Evolutionary conservation across 164 flowering plant species (phyloP).

Genomic region (Berberis vulgaris): DNA sequence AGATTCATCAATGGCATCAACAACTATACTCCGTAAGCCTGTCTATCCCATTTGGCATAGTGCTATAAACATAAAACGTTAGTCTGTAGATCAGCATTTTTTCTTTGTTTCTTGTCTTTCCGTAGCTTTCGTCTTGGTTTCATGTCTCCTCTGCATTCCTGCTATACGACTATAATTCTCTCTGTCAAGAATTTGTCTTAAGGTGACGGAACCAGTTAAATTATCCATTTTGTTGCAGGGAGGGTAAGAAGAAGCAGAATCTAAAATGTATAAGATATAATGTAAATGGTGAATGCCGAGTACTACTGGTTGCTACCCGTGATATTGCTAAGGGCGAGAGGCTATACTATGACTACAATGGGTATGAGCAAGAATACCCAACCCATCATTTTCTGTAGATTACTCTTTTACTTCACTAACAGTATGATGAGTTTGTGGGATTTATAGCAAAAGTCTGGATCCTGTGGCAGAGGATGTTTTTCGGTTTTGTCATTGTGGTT

Average conservation of each 20-base stretch:
- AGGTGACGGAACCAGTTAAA: neutral
- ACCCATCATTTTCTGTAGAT: slow-evolving; percentile 51
- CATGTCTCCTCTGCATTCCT: neutral
- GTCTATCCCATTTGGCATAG: neutral
- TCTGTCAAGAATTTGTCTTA: neutral
- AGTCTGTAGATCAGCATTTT: neutral
- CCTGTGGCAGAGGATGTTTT: neutral
- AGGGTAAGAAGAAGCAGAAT: slow-evolving; percentile 88
- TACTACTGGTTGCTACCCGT: slow-evolving; percentile 67
- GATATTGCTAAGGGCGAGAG: slow-evolving; percentile 84
- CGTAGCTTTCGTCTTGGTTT: neutral
- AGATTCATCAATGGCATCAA: slow-evolving; percentile 94
- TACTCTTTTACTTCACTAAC: neutral
- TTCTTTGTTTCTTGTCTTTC: neutral
- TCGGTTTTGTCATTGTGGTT: too few species aligned
- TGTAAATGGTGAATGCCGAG: slow-evolving; percentile 74
- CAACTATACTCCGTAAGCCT: slow-evolving; percentile 72
- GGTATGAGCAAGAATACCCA: slow-evolving; percentile 80
- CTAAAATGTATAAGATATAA: slow-evolving; percentile 75
- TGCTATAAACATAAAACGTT: neutral
- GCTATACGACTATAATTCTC: neutral
- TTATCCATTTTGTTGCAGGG: slow-evolving; percentile 33
- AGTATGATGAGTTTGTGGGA: neutral
- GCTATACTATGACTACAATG: slow-evolving; percentile 86
- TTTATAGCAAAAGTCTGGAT: neutral